A percentile compares a stretch with the other conserved stretches of the same genome.
These are phyloP conservation scores for Colletotrichum higginsianum DNA, from an alignment of 2,329 filamentous ascomycete species.

Conservation along the genomic window DNA sequence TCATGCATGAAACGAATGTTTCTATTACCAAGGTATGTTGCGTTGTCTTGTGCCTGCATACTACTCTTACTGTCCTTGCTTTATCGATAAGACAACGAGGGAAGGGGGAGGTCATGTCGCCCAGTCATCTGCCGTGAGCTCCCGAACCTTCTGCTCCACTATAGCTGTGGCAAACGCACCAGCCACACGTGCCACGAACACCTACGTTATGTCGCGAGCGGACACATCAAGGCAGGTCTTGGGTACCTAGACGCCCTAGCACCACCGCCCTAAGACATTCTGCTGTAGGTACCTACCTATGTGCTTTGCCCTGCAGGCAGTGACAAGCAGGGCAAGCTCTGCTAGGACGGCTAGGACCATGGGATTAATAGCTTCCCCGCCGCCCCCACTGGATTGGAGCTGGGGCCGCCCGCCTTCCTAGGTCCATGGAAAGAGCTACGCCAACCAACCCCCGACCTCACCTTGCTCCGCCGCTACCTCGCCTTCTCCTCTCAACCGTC, in stretches of 20 bases:
- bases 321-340: not conserved
- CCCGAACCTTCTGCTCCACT: conserved; percentile 10
- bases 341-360: conserved; percentile 22
- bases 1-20: not conserved
- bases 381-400: conserved; percentile 34
- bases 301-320: not conserved
- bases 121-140: not conserved
- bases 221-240: not conserved
- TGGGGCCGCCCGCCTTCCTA: conserved; percentile 3
- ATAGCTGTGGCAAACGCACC: not conserved
- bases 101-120: not conserved
- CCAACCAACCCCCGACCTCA: conserved; percentile 16
- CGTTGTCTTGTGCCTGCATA: too few relatives aligned
- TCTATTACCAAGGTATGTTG: too few relatives aligned
- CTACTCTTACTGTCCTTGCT: not conserved
- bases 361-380: conserved; percentile 40
- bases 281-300: not conserved
- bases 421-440: conserved; percentile 10
- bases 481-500: not conserved
- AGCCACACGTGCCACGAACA: conserved; percentile 33
- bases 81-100: conserved; percentile 7
- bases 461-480: conserved; percentile 1
- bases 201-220: conserved; percentile 6
- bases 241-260: not conserved
- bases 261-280: not conserved